Conservation (phyloP, 2,329 filamentous ascomycete species). For the Fusarium luffae region DNA sequence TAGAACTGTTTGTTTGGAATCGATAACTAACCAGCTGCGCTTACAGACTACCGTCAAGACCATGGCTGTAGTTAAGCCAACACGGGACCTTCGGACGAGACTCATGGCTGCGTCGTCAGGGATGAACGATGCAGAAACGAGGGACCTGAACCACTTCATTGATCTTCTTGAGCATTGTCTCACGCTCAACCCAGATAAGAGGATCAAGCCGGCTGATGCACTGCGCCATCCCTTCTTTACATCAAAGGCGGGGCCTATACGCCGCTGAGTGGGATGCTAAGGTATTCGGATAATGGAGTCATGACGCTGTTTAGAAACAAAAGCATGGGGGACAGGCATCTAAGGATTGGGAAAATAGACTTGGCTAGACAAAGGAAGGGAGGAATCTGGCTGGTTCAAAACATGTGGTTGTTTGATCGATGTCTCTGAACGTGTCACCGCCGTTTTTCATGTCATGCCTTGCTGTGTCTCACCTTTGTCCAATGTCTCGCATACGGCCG, state of each 20-base stretch:
- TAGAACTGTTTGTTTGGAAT: slow-evolving; percentile 25
- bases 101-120: slow-evolving; percentile 79
- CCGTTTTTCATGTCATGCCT: slow-evolving; percentile 35
- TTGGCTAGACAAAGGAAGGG: slow-evolving; percentile 36
- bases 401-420: slow-evolving; percentile 20
- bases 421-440: slow-evolving; percentile 32
- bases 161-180: slow-evolving; percentile 91
- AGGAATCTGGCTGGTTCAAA: slow-evolving; percentile 18
- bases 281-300: slow-evolving; percentile 12
- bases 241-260: slow-evolving; percentile 47
- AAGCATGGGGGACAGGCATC: slow-evolving; percentile 9
- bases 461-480: slow-evolving; percentile 30
- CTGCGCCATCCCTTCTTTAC: slow-evolving; percentile 89
- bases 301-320: slow-evolving; percentile 23
- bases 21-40: slow-evolving; percentile 33
- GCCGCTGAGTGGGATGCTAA: slow-evolving; percentile 31
- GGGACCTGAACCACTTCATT: slow-evolving; percentile 84
- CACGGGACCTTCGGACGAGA: slow-evolving; percentile 83
- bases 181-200: slow-evolving; percentile 89
- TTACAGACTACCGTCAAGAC: slow-evolving; percentile 73
- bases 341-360: slow-evolving; percentile 3
- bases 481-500: slow-evolving; percentile 22
- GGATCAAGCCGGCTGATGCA: slow-evolving; percentile 87
- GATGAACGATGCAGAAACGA: slow-evolving; percentile 77
- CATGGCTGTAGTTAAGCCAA: slow-evolving; percentile 77